phyloP scores from a whole-genome alignment of 225 moss, liverwort and hornwort genomes.

The Sphagnum tenellum region DNA sequence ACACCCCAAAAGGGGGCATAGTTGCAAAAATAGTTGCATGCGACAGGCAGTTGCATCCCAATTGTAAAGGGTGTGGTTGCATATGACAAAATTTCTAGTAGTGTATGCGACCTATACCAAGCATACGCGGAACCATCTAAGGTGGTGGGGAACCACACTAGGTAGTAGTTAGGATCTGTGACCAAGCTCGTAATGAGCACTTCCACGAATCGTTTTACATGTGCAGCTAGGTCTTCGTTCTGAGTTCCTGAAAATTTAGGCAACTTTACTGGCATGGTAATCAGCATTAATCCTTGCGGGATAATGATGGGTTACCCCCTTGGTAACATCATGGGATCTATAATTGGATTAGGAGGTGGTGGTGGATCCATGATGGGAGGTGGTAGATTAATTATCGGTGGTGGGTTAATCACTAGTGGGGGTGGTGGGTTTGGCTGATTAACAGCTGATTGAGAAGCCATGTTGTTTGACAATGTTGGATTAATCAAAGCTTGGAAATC shows the following conservation, averaged over 20 bases:
- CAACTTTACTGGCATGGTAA: neutral
- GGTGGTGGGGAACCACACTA: neutral
- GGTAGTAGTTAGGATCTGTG: neutral
- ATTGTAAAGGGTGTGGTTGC: no score
- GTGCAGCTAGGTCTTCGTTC: neutral
- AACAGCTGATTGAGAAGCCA: no score
- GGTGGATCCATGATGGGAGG: no score
- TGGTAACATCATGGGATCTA: neutral
- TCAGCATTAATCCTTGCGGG: neutral
- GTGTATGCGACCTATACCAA: slow-evolving; percentile 4
- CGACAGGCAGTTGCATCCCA: no score
- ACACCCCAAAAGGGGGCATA: no score
- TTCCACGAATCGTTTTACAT: neutral
- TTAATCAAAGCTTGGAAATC: neutral
- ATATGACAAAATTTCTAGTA: no score
- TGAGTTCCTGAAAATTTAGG: neutral
- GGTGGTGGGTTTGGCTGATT: neutral
- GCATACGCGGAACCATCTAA: slow-evolving; percentile 3
- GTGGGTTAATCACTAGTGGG: neutral
- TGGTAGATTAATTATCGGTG: no score
- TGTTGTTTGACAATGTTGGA: neutral
- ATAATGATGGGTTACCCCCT: slow-evolving; percentile 2
- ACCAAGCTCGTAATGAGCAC: neutral
- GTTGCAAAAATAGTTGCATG: no score
- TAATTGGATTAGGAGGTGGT: no score